phyloP scores from a whole-genome alignment of 805 yeast genomes.

The Saccharomycopsis schoenii region DNA sequence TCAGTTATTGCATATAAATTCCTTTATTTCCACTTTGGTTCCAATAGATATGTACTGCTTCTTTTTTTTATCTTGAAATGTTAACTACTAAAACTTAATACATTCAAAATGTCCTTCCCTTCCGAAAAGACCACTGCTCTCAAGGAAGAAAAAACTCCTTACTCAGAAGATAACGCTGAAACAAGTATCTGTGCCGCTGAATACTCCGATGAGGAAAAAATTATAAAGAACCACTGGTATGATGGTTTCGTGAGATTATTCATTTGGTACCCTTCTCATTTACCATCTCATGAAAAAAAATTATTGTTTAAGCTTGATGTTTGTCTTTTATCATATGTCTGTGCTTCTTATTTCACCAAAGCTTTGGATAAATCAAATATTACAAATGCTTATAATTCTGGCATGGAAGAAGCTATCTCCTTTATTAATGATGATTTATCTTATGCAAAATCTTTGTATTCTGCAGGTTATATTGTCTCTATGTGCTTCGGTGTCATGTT shows the following conservation, averaged over 20 bases:
- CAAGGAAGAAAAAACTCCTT: background rate
- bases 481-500: conserved; percentile 24
- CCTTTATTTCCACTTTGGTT: too few species aligned
- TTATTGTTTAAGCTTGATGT: conserved; percentile 8
- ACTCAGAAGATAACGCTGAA: background rate
- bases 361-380: conserved; percentile 31
- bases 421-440: conserved; percentile 21
- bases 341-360: conserved; percentile 19
- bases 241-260: conserved; percentile 1
- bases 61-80: too few species aligned
- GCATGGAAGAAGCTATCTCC: conserved; percentile 28
- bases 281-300: conserved; percentile 17
- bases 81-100: too few species aligned
- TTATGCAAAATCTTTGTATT: conserved; percentile 16
- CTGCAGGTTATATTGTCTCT: conserved; percentile 27
- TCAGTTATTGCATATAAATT: too few species aligned
- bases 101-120: background rate
- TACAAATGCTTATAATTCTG: conserved; percentile 35
- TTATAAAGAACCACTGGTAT: background rate
- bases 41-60: too few species aligned
- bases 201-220: background rate
- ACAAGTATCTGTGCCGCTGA: background rate
- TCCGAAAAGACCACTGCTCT: background rate
- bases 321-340: conserved; percentile 1
- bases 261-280: conserved; percentile 4